These are phyloP conservation scores for Wickerhamiella occidentalis DNA, from an alignment of 805 yeast species.

Conservation along the genomic window DNA sequence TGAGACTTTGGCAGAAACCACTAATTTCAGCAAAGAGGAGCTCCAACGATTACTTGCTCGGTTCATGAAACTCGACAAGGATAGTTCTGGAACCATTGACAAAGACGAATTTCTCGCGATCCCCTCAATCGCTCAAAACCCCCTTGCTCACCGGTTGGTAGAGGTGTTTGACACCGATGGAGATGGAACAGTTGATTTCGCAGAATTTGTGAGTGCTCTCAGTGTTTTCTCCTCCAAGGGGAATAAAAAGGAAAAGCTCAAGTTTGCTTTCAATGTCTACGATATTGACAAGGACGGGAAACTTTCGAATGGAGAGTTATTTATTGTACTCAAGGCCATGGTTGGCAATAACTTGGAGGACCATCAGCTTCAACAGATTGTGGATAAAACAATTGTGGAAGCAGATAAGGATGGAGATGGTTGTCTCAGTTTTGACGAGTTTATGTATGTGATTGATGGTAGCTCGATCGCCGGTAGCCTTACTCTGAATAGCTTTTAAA, in stretches of 20 bases:
- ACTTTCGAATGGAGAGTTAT: slow-evolving; percentile 90
- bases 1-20: slow-evolving; percentile 24
- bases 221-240: slow-evolving; percentile 83
- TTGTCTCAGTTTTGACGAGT: slow-evolving; percentile 72
- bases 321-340: slow-evolving; percentile 88
- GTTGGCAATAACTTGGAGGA: slow-evolving; percentile 85
- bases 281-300: slow-evolving; percentile 93
- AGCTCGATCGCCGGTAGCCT: slow-evolving; percentile 29
- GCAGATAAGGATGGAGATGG: slow-evolving; percentile 86
- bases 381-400: slow-evolving; percentile 93
- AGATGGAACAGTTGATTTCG: slow-evolving; percentile 87
- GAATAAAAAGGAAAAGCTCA: slow-evolving; percentile 63
- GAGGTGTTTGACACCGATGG: slow-evolving; percentile 91
- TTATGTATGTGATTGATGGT: slow-evolving; percentile 38
- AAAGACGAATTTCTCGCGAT: slow-evolving; percentile 80
- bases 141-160: slow-evolving; percentile 77
- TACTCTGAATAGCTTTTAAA: slow-evolving; percentile 27
- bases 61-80: slow-evolving; percentile 90
- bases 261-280: slow-evolving; percentile 84
- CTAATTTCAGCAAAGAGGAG: slow-evolving; percentile 65
- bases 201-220: slow-evolving; percentile 78
- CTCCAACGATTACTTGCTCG: slow-evolving; percentile 82
- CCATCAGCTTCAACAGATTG: slow-evolving; percentile 84
- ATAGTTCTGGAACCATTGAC: slow-evolving; percentile 84
- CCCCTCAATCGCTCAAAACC: slow-evolving; percentile 86